phyloP scores from a whole-genome alignment of 176 grass and related monocot genomes.

The Paspalum vaginatum region DNA sequence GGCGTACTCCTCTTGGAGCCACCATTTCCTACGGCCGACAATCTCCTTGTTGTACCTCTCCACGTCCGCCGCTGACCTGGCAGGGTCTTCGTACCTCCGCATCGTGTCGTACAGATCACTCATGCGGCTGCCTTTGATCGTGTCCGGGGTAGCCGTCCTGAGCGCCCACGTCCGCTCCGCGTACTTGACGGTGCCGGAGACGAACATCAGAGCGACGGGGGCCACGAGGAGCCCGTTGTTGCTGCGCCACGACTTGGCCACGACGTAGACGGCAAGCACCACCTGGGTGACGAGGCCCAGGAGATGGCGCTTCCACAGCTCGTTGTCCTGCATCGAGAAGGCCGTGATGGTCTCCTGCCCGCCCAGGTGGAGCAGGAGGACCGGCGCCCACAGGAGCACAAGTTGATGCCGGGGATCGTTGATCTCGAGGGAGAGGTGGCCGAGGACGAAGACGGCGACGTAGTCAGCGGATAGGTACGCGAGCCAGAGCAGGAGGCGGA shows the following conservation, averaged over 20 bases:
- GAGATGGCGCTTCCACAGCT: background rate
- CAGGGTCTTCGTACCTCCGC: background rate
- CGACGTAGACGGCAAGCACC: background rate
- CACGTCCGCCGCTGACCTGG: background rate
- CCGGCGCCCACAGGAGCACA: background rate
- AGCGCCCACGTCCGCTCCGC: constrained; percentile 51
- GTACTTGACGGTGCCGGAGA: background rate
- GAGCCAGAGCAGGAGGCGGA: background rate
- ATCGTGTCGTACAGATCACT: background rate
- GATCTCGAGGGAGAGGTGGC: background rate
- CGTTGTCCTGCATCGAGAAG: constrained; percentile 5
- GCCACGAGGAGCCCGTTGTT: background rate
- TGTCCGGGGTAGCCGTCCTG: constrained; percentile 11
- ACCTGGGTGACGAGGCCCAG: background rate
- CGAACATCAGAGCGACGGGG: background rate
- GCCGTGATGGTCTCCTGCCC: background rate
- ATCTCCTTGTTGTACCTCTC: constrained; percentile 15
- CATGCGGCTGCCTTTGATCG: background rate
- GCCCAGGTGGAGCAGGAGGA: background rate
- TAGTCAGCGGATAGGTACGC: background rate
- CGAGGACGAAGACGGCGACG: background rate
- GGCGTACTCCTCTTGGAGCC: background rate
- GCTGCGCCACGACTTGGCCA: background rate
- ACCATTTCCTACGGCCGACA: background rate
- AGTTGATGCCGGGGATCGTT: background rate